Evolutionary conservation across 495 filamentous ascomycete species (phyloP).

Genomic region (Tuber aestivum): DNA sequence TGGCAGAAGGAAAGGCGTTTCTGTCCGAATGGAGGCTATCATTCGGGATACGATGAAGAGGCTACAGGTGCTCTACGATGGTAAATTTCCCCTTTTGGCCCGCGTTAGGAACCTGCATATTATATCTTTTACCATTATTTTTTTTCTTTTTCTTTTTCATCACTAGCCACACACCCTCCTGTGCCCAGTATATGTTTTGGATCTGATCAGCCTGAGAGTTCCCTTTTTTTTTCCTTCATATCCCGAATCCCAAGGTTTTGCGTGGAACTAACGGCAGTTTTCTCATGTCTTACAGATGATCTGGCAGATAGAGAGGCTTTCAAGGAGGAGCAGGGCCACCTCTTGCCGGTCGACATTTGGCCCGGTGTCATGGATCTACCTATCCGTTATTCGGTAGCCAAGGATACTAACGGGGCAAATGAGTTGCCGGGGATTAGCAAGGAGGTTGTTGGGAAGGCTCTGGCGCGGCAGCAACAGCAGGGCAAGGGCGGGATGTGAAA

Average conservation of each 20-base stretch:
- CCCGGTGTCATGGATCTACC: conserved; percentile 60
- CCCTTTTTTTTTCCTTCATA: background rate
- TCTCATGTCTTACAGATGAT: conserved; percentile 49
- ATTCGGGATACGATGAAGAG: conserved; percentile 68
- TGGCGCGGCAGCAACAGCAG: conserved; percentile 37
- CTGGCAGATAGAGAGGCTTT: conserved; percentile 69
- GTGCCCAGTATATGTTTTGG: background rate
- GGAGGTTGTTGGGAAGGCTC: conserved; percentile 53
- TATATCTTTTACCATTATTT: background rate
- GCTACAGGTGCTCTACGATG: conserved; percentile 67
- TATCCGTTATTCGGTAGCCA: conserved; percentile 52
- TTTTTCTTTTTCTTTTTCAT: background rate
- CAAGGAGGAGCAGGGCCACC: conserved; percentile 73
- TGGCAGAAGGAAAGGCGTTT: conserved; percentile 61
- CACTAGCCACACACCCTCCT: background rate
- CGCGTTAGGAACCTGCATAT: background rate
- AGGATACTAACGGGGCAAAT: conserved; percentile 44
- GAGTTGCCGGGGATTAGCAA: conserved; percentile 53
- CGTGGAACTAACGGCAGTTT: conserved; percentile 1
- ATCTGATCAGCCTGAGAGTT: background rate
- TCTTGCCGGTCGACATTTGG: conserved; percentile 85
- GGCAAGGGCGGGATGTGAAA: conserved; percentile 1
- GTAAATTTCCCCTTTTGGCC: conserved; percentile 25
- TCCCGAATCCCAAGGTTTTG: background rate
- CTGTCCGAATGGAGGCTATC: conserved; percentile 66